Evolutionary conservation across 2,329 filamentous ascomycete species (phyloP).

Genomic region (Trichophaea hybrida): DNA sequence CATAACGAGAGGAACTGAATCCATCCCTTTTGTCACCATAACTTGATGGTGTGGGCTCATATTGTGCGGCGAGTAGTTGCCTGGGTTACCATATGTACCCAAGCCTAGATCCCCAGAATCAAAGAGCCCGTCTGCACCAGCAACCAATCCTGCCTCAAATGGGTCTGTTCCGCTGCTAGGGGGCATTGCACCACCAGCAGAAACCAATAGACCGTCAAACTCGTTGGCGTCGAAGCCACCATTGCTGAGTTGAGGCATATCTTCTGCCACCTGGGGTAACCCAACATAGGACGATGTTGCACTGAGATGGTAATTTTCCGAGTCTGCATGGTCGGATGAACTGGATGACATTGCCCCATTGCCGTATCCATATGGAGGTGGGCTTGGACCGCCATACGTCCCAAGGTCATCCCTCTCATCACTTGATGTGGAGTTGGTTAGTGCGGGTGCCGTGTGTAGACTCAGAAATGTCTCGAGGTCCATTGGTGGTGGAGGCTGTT

Average conservation of each 20-base stretch:
- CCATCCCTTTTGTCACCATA: background rate
- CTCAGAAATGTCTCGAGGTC: slow-evolving; percentile 32
- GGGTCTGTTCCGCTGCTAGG: background rate
- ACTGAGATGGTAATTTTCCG: slow-evolving; percentile 40
- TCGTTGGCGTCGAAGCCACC: slow-evolving; percentile 16
- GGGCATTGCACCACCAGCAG: background rate
- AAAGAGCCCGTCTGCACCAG: background rate
- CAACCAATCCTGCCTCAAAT: slow-evolving; percentile 1
- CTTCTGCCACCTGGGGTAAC: slow-evolving; percentile 32
- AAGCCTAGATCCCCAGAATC: background rate
- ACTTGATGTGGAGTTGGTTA: slow-evolving; percentile 48
- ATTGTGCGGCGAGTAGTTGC: background rate
- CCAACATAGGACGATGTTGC: slow-evolving; percentile 37
- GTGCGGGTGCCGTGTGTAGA: slow-evolving; percentile 40
- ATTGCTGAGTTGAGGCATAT: slow-evolving; percentile 11
- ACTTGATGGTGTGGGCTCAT: background rate
- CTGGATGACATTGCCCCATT: slow-evolving; percentile 28
- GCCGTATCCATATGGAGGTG: slow-evolving; percentile 24
- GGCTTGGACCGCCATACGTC: slow-evolving; percentile 30
- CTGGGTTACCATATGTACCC: background rate
- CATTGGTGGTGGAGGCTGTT: background rate
- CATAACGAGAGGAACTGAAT: background rate
- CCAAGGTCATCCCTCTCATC: slow-evolving; percentile 50
- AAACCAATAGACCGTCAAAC: slow-evolving; percentile 14
- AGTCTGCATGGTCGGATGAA: slow-evolving; percentile 31